Conservation (phyloP, 345 rosid species). For the Ricinus communis region DNA sequence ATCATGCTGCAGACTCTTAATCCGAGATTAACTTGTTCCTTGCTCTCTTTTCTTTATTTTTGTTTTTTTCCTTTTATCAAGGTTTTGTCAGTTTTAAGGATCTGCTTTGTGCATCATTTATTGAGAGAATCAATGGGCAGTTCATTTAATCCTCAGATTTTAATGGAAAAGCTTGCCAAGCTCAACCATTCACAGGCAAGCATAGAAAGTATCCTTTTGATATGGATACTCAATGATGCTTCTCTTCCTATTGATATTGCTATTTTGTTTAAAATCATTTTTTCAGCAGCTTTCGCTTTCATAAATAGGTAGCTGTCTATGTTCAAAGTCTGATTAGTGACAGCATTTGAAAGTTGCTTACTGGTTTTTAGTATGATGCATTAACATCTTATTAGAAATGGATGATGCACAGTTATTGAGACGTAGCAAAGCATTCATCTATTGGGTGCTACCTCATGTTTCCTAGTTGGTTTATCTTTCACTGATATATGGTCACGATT, state of each 20-base stretch:
- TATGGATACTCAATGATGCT: conserved; percentile 10
- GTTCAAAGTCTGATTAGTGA: not conserved
- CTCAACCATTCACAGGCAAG: conserved; percentile 91
- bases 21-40: not conserved
- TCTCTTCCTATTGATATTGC: conserved; percentile 5
- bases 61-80: conserved; percentile 22
- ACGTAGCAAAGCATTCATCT: not conserved
- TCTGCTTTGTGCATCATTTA: conserved; percentile 16
- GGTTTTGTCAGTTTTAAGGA: conserved; percentile 28
- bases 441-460: not conserved
- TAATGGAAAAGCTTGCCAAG: conserved; percentile 87
- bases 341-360: not conserved
- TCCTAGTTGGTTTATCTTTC: not conserved
- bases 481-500: not conserved
- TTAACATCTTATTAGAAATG: not conserved
- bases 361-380: no score
- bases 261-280: conserved; percentile 6
- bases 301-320: not conserved
- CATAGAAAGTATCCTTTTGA: conserved; percentile 95
- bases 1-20: not conserved
- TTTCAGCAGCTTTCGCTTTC: not conserved
- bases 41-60: conserved; percentile 6
- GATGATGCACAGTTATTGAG: not conserved
- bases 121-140: conserved; percentile 62
- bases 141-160: conserved; percentile 86